These are phyloP conservation scores for Planoprotostelium fungivorum DNA, from an alignment of 78 protist genomes.

Conservation along the genomic window DNA sequence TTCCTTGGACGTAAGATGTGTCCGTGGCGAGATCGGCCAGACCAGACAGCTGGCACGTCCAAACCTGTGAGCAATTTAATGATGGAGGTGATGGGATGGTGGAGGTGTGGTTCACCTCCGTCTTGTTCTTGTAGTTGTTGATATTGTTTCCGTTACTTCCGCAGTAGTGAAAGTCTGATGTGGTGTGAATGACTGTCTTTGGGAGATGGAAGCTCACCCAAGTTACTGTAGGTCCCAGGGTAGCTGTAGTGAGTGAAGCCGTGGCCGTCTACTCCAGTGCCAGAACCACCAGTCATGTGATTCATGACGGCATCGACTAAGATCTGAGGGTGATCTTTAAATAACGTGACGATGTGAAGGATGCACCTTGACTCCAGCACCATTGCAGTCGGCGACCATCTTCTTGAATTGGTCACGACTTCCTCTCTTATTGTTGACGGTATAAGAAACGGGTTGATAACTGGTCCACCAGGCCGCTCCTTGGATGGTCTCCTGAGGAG, in stretches of 20 bases:
- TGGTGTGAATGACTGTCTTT: background rate
- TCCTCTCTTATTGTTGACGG: background rate
- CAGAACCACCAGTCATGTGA: background rate
- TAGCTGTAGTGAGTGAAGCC: background rate
- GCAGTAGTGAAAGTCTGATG: background rate
- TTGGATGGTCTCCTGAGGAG: background rate
- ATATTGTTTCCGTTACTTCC: background rate
- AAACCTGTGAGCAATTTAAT: too few species aligned
- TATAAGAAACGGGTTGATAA: slow-evolving; percentile 2
- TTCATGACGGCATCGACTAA: background rate
- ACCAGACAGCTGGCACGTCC: background rate
- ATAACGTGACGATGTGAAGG: too few species aligned
- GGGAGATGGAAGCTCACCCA: background rate
- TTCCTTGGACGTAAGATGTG: background rate
- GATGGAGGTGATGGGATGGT: background rate
- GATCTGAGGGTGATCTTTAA: too few species aligned
- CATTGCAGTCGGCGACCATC: background rate
- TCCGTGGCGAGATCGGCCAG: background rate
- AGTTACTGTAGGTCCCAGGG: background rate
- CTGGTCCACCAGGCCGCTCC: background rate
- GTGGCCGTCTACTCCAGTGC: background rate
- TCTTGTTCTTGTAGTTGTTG: background rate
- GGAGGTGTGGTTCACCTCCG: background rate
- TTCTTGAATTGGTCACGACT: background rate
- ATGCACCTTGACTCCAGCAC: background rate